Conservation (phyloP, 768 basidiomycete species). For the Naganishia friedmannii region DNA sequence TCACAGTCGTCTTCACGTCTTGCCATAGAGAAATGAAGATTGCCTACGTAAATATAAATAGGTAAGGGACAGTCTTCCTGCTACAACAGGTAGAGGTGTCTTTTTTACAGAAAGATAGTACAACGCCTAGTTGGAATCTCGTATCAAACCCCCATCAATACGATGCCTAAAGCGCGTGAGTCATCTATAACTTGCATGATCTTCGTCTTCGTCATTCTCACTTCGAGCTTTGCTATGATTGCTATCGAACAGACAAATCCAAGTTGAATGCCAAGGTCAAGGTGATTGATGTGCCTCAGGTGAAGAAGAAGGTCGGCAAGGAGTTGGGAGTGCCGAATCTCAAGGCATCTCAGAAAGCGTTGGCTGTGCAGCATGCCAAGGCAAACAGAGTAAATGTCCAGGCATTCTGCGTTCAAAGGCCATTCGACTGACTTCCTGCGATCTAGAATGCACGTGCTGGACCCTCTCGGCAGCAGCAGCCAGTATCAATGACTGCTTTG, state of each 20-base stretch:
- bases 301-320: slow-evolving; percentile 53
- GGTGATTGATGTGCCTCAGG: slow-evolving; percentile 28
- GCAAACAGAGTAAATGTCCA: slow-evolving; percentile 17
- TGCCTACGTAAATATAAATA: neutral
- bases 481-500: slow-evolving; percentile 18
- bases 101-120: neutral
- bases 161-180: slow-evolving; percentile 45
- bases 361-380: slow-evolving; percentile 48
- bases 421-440: neutral
- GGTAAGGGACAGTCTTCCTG: too few relatives aligned
- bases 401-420: neutral
- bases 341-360: slow-evolving; percentile 65
- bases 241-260: slow-evolving; percentile 19
- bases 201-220: neutral
- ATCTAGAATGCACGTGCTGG: slow-evolving; percentile 35
- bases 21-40: neutral
- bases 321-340: slow-evolving; percentile 85
- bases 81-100: too few relatives aligned
- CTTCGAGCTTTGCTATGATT: neutral
- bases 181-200: neutral
- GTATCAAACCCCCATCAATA: too few relatives aligned
- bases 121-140: too few relatives aligned
- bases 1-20: neutral
- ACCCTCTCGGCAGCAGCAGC: slow-evolving; percentile 15
- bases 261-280: slow-evolving; percentile 25